Evolutionary conservation across 768 basidiomycete species (phyloP).

Genomic region (Saitozyma sp.): DNA sequence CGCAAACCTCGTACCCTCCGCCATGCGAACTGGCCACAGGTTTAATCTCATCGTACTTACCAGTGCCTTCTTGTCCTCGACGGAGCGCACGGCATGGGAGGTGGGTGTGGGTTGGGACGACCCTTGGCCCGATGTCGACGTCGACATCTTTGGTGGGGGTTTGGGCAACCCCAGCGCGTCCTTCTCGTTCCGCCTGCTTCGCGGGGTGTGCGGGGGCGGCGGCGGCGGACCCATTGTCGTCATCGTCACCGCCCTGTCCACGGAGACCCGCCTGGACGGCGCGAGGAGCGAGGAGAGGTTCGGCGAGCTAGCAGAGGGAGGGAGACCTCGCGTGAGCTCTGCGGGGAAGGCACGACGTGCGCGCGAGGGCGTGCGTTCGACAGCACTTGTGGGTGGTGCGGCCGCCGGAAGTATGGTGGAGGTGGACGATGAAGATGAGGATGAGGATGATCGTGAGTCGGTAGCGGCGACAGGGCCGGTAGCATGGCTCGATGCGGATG

Average conservation of each 20-base stretch:
- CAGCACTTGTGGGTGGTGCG: constrained; percentile 1
- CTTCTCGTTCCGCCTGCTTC: too few species aligned
- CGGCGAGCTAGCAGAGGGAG: constrained; percentile 17
- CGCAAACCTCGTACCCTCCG: background rate
- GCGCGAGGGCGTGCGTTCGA: constrained; percentile 23
- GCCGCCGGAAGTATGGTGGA: background rate
- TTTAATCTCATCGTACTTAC: constrained; percentile 23
- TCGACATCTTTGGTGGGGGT: too few species aligned
- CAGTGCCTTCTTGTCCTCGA: constrained; percentile 46
- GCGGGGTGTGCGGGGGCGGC: too few species aligned
- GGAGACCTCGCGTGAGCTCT: constrained; percentile 38
- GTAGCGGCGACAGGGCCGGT: background rate
- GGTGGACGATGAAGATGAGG: too few species aligned
- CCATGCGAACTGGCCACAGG: background rate
- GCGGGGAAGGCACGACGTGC: constrained; percentile 34
- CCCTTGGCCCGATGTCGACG: background rate
- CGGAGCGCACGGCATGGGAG: constrained; percentile 16
- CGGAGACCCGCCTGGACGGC: too few species aligned
- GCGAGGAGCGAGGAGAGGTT: too few species aligned
- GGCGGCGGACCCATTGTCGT: too few species aligned
- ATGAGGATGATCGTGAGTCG: too few species aligned
- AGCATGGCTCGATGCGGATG: background rate
- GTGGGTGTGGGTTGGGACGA: background rate
- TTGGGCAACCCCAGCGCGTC: too few species aligned
- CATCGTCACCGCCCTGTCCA: too few species aligned